Evolutionary conservation across 345 rosid genomes (phyloP).

Genomic region (Rhodamnia argentea): DNA sequence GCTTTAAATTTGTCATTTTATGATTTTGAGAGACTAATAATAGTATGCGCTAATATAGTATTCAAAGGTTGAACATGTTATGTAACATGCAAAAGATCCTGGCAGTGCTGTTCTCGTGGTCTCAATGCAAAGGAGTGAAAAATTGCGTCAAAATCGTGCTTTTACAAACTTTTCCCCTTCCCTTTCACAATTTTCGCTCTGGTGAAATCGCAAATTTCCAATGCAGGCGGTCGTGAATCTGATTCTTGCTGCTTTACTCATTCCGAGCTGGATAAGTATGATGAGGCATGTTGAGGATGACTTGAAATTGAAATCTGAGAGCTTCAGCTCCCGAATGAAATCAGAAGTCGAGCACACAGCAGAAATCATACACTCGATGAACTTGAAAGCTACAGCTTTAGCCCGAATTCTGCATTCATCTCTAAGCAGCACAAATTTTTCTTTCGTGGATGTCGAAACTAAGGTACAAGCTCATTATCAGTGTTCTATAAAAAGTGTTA

Average conservation of each 20-base stretch:
- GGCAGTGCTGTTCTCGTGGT: neutral
- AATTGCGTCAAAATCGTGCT: neutral
- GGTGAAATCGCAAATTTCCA: neutral
- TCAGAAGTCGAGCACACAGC: neutral
- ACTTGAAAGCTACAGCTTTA: neutral
- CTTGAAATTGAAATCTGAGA: neutral
- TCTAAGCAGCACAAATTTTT: neutral
- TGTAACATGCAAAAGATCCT: neutral
- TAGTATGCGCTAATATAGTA: neutral
- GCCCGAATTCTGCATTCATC: neutral
- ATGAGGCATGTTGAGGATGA: neutral
- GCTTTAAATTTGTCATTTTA: neutral
- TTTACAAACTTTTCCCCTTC: neutral
- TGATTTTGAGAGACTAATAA: neutral
- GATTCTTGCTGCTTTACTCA: neutral
- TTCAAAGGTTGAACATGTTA: neutral
- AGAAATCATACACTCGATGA: neutral
- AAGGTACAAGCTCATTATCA: neutral
- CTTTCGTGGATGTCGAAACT: neutral
- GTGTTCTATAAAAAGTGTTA: neutral
- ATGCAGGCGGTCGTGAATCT: neutral
- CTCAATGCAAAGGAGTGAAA: neutral
- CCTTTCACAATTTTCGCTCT: neutral
- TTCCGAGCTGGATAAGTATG: neutral
- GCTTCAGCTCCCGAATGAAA: neutral